Percentiles rank a stretch among this genome's conserved stretches.
Conservation (phyloP, 257 asterid species). For the Echites panduratus region DNA sequence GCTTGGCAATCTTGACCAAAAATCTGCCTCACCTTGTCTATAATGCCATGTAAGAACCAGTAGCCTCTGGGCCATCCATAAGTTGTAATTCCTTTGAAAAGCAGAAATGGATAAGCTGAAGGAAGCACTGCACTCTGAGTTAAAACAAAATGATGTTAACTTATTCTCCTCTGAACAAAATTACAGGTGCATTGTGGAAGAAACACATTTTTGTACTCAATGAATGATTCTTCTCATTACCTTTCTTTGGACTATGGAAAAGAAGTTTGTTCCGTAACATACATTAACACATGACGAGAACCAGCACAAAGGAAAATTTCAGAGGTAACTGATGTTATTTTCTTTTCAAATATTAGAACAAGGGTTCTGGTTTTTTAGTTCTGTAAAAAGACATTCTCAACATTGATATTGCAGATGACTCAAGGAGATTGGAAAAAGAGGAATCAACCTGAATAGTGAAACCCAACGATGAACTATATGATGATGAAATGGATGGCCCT, state of each 20-base stretch:
- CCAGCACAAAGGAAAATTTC: background rate
- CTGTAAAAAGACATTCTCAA: too few relatives aligned
- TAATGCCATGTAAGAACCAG: slow-evolving; percentile 20
- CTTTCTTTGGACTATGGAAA: too few relatives aligned
- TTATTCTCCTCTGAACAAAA: background rate
- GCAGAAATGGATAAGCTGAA: slow-evolving; percentile 32
- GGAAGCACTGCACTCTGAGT: slow-evolving; percentile 52
- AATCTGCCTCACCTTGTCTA: slow-evolving; percentile 25
- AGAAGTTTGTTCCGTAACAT: background rate
- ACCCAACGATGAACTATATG: too few relatives aligned
- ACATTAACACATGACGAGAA: background rate
- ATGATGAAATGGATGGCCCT: too few relatives aligned
- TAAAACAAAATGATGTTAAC: background rate
- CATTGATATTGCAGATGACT: too few relatives aligned
- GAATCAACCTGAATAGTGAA: too few relatives aligned
- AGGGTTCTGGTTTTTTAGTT: too few relatives aligned
- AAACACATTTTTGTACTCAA: background rate
- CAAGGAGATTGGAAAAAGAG: too few relatives aligned
- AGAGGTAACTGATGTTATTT: background rate
- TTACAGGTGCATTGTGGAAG: background rate
- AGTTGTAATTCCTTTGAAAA: slow-evolving; percentile 39
- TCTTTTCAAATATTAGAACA: background rate
- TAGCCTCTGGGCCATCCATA: slow-evolving; percentile 28
- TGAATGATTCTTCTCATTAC: background rate
- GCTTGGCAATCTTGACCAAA: slow-evolving; percentile 21